Evolutionary conservation across 2,329 filamentous ascomycete species (phyloP).

Genomic region (Magnaporthales sp.): DNA sequence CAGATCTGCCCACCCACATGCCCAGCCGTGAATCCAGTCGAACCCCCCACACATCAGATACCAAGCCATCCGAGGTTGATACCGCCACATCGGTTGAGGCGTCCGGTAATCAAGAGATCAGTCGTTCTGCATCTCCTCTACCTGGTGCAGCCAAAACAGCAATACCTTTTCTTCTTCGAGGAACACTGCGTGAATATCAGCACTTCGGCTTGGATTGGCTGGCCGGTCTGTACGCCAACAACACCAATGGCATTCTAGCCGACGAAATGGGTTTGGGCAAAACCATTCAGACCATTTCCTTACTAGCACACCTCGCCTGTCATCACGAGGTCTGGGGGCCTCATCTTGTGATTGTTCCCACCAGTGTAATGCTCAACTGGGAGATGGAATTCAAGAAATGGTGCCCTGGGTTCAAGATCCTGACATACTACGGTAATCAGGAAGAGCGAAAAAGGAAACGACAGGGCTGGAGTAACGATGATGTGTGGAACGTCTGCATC

Average conservation of each 20-base stretch:
- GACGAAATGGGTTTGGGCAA: conserved; percentile 99
- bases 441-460: conserved; percentile 89
- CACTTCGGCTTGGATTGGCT: conserved; percentile 97
- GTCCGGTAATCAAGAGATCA: conserved; percentile 22
- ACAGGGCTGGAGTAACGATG: conserved; percentile 86
- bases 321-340: conserved; percentile 90
- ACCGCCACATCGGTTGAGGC: conserved; percentile 27
- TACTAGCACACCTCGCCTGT: conserved; percentile 87
- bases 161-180: conserved; percentile 75
- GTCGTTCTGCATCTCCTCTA: conserved; percentile 22
- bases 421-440: conserved; percentile 91
- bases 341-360: conserved; percentile 91
- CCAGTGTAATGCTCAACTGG: conserved; percentile 98
- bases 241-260: conserved; percentile 90
- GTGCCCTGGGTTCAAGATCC: conserved; percentile 93
- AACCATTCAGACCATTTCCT: conserved; percentile 93
- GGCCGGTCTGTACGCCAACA: conserved; percentile 81
- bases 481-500: conserved; percentile 94
- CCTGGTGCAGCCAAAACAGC: conserved; percentile 51
- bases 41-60: conserved; percentile 40
- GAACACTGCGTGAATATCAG: conserved; percentile 89
- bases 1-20: conserved; percentile 32
- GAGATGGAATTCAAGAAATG: conserved; percentile 99
- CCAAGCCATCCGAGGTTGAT: conserved; percentile 41
- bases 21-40: conserved; percentile 35